Evolutionary conservation across 805 yeast species (phyloP).

Genomic region (Metschnikowia sp.): DNA sequence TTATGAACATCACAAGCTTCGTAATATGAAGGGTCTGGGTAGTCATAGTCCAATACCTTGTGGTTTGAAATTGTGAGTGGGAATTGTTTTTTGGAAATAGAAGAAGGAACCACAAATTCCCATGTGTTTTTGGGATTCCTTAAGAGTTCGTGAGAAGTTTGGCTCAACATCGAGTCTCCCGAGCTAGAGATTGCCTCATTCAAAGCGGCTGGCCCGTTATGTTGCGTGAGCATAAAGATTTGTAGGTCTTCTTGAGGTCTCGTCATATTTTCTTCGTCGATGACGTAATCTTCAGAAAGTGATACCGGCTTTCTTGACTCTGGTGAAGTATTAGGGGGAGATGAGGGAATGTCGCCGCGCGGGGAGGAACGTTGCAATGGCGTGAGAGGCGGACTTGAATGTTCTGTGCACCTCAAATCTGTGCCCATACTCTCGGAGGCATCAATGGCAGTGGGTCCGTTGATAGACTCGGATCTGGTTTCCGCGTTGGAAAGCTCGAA

Average conservation of each 20-base stretch:
- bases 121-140: constrained; percentile 12
- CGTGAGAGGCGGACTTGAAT: background rate
- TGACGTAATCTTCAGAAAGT: background rate
- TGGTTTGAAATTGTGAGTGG: constrained; percentile 34
- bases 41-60: constrained; percentile 51
- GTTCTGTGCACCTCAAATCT: background rate
- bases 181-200: background rate
- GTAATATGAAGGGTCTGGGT: constrained; percentile 63
- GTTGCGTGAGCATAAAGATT: constrained; percentile 13
- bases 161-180: constrained; percentile 6
- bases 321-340: background rate
- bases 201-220: background rate
- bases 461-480: background rate
- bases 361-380: background rate
- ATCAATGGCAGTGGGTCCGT: background rate
- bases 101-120: constrained; percentile 22
- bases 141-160: constrained; percentile 8
- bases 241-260: constrained; percentile 7
- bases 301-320: background rate
- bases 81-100: constrained; percentile 16
- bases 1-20: constrained; percentile 50
- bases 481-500: constrained; percentile 9
- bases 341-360: background rate
- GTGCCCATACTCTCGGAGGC: no score
- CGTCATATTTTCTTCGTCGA: background rate